Evolutionary conservation across 495 filamentous ascomycete genomes (phyloP), one percentile per base, ranked within the genome.

Genomic region (Astrothelium subdiscretum): DNA sequence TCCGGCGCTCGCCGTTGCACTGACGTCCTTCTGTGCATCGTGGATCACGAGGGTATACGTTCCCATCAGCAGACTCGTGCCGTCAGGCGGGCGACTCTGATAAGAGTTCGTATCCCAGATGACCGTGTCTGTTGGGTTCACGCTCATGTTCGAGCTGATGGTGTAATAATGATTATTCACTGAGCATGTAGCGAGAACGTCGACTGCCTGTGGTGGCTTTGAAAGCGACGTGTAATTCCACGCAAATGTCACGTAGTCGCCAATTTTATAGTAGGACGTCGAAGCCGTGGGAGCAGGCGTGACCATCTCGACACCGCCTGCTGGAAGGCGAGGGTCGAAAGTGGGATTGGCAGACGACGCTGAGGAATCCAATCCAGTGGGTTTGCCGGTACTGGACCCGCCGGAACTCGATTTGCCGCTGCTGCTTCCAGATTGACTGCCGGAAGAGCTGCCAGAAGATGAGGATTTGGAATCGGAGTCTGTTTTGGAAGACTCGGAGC

Each of bases 141-240:
- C 77, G 54, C 76, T 83, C 71, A 83, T 78, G 73, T 92, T 92
- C 63, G 73, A 70, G 42, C 84, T 77, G 57, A 92, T 76, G 3
- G 87, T 89, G 68, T 90, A 92, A 26, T 80, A 82, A 38, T 74
- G 75, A 44, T 77, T 73, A 73, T 88, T 87, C 59, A 75, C 70
- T 40, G 83, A 84, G 83, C 89, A 95, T 27, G 83, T 86, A 12
- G 94, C 88, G 32, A 94, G 74, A 3, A 97, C 82, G 67, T 98
- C 88, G 67, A 98, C 75, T 32, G 83, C 86, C 2, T 83, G 84
- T 0, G 94, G 94, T 0, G 84, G 87, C 20, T 85, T 85, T 31
- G 81, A 81, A 42, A 98, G 77, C 51, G 87, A 90, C 1, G 94
- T 98, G 77, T 96, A 97, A 74, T 97, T 97, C 92, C 92, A 98